phyloP scores from a whole-genome alignment of 2,329 filamentous ascomycete genomes.

The Akanthomyces lecanii region DNA sequence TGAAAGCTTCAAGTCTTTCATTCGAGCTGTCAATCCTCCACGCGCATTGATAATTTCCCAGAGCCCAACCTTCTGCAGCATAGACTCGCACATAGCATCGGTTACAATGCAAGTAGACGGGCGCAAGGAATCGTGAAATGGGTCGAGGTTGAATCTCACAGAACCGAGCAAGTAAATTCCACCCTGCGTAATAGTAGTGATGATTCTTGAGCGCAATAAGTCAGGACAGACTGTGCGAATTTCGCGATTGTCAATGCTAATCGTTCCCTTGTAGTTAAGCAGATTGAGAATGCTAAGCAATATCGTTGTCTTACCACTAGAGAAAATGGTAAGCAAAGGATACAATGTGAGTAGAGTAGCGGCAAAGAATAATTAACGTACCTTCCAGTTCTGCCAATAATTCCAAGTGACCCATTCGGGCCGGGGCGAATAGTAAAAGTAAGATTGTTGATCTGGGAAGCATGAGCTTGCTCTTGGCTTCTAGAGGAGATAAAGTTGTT shows the following conservation, averaged over 20 bases:
- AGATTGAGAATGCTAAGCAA: conserved; percentile 11
- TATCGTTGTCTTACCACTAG: conserved; percentile 6
- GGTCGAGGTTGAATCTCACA: conserved; percentile 5
- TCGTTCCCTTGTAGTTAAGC: neutral
- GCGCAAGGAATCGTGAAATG: neutral
- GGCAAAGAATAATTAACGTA: too few relatives aligned
- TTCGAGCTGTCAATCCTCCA: neutral
- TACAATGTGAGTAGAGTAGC: too few relatives aligned
- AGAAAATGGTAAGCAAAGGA: neutral
- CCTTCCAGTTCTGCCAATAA: too few relatives aligned
- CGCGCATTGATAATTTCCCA: neutral
- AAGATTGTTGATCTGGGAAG: neutral
- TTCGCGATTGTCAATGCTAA: conserved; percentile 7
- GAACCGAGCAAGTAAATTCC: neutral
- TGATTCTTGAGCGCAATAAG: neutral
- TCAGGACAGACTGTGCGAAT: neutral
- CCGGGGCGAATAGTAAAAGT: neutral
- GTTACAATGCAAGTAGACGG: neutral
- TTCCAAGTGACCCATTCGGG: too few relatives aligned
- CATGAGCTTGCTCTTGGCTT: too few relatives aligned
- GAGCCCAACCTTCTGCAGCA: neutral
- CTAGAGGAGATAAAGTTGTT: too few relatives aligned
- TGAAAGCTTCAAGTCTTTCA: neutral
- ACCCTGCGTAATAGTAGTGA: conserved; percentile 1
- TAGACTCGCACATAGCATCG: neutral